These are phyloP conservation scores for Populus hybrid DNA, from an alignment of 441 rosid species.

Conservation along the genomic window DNA sequence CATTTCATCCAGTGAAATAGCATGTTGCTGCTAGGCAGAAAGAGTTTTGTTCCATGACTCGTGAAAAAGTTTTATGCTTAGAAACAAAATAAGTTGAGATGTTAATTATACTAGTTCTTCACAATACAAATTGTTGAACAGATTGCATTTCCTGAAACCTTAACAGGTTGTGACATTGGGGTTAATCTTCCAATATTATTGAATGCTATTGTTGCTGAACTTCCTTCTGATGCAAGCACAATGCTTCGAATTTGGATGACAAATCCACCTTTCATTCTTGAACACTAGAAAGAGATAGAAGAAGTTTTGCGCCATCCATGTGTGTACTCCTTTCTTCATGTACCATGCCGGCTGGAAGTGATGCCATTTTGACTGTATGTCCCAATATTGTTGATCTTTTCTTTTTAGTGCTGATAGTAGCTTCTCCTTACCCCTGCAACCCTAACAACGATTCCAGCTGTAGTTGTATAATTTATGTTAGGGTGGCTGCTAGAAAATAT, in stretches of 20 bases:
- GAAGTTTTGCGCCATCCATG: too few relatives aligned
- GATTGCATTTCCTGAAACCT: slow-evolving; percentile 16
- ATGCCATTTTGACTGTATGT: slow-evolving; percentile 69
- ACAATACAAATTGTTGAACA: background rate
- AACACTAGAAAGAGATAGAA: too few relatives aligned
- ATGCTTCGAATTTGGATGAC: slow-evolving; percentile 98
- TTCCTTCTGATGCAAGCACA: slow-evolving; percentile 81
- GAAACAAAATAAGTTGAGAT: background rate
- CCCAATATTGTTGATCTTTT: background rate
- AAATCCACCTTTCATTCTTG: slow-evolving; percentile 91
- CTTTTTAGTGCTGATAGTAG: background rate
- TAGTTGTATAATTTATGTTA: background rate
- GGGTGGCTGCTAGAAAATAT: slow-evolving; percentile 9
- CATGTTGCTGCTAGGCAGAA: background rate
- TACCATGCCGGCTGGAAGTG: slow-evolving; percentile 90
- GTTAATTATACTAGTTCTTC: background rate
- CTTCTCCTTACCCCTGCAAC: background rate
- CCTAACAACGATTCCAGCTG: background rate
- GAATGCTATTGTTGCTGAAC: slow-evolving; percentile 76
- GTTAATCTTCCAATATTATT: slow-evolving; percentile 78
- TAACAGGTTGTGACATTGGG: slow-evolving; percentile 92
- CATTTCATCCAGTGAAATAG: background rate
- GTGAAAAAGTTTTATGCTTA: background rate
- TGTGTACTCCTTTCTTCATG: slow-evolving; percentile 90
- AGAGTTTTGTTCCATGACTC: background rate